A percentile compares a stretch with the other conserved stretches of the same genome.
phyloP scores from a whole-genome alignment of 1,139 yeast species.

The Candida glucosophila region DNA sequence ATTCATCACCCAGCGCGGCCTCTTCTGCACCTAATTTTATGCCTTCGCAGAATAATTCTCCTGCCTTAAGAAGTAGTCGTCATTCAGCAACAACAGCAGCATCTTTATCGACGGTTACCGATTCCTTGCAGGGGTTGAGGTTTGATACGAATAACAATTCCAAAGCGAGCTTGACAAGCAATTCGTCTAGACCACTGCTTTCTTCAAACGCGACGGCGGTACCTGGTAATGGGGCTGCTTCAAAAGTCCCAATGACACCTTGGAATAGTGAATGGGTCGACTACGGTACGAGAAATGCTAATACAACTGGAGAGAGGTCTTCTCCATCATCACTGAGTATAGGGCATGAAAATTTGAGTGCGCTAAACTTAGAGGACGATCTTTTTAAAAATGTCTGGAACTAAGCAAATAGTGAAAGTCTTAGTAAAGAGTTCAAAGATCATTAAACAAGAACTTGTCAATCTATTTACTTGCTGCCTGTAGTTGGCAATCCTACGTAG shows the following conservation, averaged over 20 bases:
- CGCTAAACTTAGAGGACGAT: constrained; percentile 30
- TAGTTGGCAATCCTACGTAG: constrained; percentile 83
- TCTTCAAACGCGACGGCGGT: background rate
- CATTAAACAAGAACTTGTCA: constrained; percentile 1
- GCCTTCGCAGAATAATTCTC: background rate
- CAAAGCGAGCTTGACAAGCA: constrained; percentile 3
- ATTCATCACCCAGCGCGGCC: constrained; percentile 58
- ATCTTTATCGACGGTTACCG: constrained; percentile 5
- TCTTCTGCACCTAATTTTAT: constrained; percentile 11
- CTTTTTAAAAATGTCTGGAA: constrained; percentile 54
- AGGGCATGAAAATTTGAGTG: constrained; percentile 7
- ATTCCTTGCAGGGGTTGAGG: constrained; percentile 24
- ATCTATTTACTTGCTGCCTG: constrained; percentile 50
- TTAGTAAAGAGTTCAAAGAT: constrained; percentile 1
- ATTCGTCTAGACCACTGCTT: constrained; percentile 2
- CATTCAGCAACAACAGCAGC: constrained; percentile 16
- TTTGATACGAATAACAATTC: constrained; percentile 24
- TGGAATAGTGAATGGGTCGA: constrained; percentile 37
- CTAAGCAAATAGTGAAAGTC: background rate
- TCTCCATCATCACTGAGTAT: constrained; percentile 2
- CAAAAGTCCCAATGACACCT: constrained; percentile 4
- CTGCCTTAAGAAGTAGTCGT: too few species aligned
- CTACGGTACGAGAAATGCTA: constrained; percentile 7
- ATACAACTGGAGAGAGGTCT: constrained; percentile 1
- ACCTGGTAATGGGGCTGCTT: constrained; percentile 2